phyloP scores from a whole-genome alignment of 768 basidiomycete genomes.

The Suillus brevipes region DNA sequence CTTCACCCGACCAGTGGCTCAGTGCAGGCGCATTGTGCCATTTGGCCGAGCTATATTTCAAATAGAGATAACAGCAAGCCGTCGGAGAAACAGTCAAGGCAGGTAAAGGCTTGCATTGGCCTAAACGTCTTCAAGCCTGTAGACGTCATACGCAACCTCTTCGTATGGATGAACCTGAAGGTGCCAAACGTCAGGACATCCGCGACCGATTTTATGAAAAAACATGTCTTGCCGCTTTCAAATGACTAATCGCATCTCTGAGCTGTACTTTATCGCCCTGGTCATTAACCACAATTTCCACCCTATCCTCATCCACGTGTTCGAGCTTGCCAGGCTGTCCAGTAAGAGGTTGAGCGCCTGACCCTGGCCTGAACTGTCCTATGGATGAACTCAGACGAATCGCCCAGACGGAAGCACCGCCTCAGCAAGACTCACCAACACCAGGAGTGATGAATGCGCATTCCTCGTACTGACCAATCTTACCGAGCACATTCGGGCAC shows the following conservation, averaged over 20 bases:
- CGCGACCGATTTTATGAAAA: constrained; percentile 5
- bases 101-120: not conserved
- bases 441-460: constrained; percentile 59
- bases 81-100: constrained; percentile 1
- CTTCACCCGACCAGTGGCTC: constrained; percentile 1
- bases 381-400: not conserved
- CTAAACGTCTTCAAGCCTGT: constrained; percentile 47
- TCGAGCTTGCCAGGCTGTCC: constrained; percentile 45
- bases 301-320: constrained; percentile 52
- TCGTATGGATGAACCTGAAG: constrained; percentile 55
- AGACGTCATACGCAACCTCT: constrained; percentile 58
- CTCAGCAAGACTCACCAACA: constrained; percentile 40
- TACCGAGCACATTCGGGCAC: constrained; percentile 47
- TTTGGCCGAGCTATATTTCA: not conserved
- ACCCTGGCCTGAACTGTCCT: constrained; percentile 49
- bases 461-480: constrained; percentile 51
- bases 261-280: constrained; percentile 37
- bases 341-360: constrained; percentile 45
- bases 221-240: constrained; percentile 43
- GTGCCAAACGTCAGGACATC: not conserved
- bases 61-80: not conserved
- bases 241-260: constrained; percentile 40
- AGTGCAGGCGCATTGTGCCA: not conserved
- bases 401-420: not conserved
- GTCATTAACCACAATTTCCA: constrained; percentile 51